Conservation (phyloP, 768 basidiomycete genomes). For the Cystobasidium tubakii region DNA sequence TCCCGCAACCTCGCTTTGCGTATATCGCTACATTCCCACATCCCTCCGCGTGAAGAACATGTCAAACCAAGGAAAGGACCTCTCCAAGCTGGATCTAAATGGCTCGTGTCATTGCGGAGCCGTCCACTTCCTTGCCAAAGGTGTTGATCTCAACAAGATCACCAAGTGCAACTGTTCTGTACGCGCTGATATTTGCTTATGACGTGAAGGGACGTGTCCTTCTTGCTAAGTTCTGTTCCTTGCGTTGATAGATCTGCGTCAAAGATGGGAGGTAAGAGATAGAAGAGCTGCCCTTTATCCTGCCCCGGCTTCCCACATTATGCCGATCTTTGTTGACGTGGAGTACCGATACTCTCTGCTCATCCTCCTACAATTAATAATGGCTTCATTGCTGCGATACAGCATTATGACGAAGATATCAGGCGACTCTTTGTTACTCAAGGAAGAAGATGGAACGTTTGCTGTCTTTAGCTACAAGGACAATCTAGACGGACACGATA, state of each 20-base stretch:
- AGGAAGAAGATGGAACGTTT: neutral
- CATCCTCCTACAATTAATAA: neutral
- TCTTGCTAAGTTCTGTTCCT: neutral
- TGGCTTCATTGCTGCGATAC: neutral
- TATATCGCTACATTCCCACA: neutral
- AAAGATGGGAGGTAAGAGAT: neutral
- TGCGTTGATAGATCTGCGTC: neutral
- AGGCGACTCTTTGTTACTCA: neutral
- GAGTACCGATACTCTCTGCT: neutral
- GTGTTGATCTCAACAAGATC: neutral
- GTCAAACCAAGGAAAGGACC: neutral
- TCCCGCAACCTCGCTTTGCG: neutral
- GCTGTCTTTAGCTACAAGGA: slow-evolving; percentile 8
- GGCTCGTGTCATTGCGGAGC: slow-evolving; percentile 6
- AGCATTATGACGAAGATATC: slow-evolving; percentile 5
- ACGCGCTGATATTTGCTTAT: neutral
- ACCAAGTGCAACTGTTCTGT: slow-evolving; percentile 12
- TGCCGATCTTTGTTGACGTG: neutral
- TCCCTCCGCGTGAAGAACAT: neutral
- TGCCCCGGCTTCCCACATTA: neutral
- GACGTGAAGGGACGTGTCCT: neutral
- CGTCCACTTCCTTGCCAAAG: neutral
- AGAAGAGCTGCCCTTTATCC: neutral
- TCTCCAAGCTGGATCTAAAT: neutral
- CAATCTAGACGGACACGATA: neutral